These are phyloP conservation scores for Roridomyces roridus DNA, from an alignment of 768 basidiomycete species.

Conservation along the genomic window DNA sequence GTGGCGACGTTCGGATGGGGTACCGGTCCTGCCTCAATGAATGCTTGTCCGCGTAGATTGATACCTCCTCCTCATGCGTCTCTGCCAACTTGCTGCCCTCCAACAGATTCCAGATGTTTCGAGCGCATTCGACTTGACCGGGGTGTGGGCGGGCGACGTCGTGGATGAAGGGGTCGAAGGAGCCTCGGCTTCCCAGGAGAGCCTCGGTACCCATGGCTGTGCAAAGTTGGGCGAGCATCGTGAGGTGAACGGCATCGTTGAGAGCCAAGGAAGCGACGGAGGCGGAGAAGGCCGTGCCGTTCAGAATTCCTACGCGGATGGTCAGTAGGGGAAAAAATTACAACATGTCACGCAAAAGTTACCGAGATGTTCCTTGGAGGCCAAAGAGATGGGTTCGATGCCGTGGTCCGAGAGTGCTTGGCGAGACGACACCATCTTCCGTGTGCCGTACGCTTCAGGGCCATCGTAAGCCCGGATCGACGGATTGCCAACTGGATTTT, in stretches of 20 bases:
- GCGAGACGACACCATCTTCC: constrained; percentile 56
- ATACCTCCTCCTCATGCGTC: constrained; percentile 66
- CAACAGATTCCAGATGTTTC: constrained; percentile 66
- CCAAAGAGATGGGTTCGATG: constrained; percentile 64
- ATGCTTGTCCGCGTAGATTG: constrained; percentile 69
- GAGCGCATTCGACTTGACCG: too few relatives aligned
- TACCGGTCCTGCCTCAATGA: constrained; percentile 78
- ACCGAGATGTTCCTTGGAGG: constrained; percentile 72
- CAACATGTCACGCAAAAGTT: background rate
- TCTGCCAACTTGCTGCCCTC: constrained; percentile 66
- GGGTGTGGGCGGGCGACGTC: too few relatives aligned
- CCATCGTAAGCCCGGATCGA: too few relatives aligned
- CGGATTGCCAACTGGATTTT: constrained; percentile 55
- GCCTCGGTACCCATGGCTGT: constrained; percentile 86
- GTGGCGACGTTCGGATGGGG: constrained; percentile 71
- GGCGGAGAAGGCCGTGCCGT: constrained; percentile 80
- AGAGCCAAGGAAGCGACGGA: constrained; percentile 75
- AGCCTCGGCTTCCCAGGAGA: constrained; percentile 67
- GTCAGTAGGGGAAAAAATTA: background rate
- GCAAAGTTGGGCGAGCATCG: constrained; percentile 69
- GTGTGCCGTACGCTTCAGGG: constrained; percentile 51
- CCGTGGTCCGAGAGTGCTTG: constrained; percentile 56
- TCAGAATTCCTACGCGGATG: constrained; percentile 48
- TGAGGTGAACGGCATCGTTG: constrained; percentile 69
- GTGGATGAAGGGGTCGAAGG: too few relatives aligned